Conservation (phyloP, 768 basidiomycete species). For the Leccinellum rugosiceps region DNA sequence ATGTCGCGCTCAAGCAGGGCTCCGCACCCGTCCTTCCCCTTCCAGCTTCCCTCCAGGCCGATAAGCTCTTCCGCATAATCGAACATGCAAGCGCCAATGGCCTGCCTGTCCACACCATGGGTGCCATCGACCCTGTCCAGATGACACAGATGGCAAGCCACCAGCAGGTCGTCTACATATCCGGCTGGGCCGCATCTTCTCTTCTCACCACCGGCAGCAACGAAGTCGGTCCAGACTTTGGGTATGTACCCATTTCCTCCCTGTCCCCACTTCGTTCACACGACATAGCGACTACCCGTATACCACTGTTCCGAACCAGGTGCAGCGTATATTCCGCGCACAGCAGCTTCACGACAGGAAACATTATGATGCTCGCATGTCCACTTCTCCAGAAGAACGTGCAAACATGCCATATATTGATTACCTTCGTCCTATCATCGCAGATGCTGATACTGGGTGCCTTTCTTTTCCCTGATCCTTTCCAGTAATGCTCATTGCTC, state of each 20-base stretch:
- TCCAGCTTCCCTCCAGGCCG: constrained; percentile 72
- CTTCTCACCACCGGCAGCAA: constrained; percentile 87
- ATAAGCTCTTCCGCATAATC: constrained; percentile 78
- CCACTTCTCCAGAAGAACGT: constrained; percentile 58
- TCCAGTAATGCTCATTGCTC: constrained; percentile 6
- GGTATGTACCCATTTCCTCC: constrained; percentile 38
- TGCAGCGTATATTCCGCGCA: constrained; percentile 86
- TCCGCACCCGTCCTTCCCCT: constrained; percentile 75
- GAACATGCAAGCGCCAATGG: constrained; percentile 57
- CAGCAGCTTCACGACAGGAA: constrained; percentile 93
- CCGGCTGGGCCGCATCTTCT: constrained; percentile 88
- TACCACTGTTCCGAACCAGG: constrained; percentile 94
- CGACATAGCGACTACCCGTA: constrained; percentile 83
- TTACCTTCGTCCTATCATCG: constrained; percentile 89
- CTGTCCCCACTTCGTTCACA: not conserved
- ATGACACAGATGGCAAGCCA: constrained; percentile 92
- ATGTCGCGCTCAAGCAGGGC: constrained; percentile 88
- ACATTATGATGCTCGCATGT: constrained; percentile 83
- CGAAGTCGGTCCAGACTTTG: constrained; percentile 90
- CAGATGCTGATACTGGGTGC: constrained; percentile 93
- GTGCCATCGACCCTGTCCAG: constrained; percentile 90
- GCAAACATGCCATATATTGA: constrained; percentile 76
- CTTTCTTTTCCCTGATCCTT: constrained; percentile 12
- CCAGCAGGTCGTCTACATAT: constrained; percentile 88
- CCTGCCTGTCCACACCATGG: constrained; percentile 84